Conservation (phyloP, 352 stramenopile species). For the Pythium rhizo-oryzae region DNA sequence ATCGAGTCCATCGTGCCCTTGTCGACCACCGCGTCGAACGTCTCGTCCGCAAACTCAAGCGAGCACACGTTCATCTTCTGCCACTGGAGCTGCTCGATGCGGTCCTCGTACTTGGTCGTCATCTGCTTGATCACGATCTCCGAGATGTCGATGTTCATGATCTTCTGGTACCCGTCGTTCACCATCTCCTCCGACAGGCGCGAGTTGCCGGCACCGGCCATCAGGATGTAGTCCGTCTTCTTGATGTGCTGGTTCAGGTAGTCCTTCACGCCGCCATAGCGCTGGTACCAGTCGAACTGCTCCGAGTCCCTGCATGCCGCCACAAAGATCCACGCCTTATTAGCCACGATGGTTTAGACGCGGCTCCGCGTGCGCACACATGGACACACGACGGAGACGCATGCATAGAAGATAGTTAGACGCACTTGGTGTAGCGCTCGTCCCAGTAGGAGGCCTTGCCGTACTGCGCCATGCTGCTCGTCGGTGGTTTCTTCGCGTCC, state of each 20-base stretch:
- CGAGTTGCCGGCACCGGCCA: slow-evolving; percentile 94
- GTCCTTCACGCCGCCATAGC: slow-evolving; percentile 91
- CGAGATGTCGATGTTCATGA: slow-evolving; percentile 97
- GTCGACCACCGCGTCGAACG: slow-evolving; percentile 94
- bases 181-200: slow-evolving; percentile 96
- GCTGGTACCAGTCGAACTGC: slow-evolving; percentile 95
- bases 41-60: slow-evolving; percentile 95
- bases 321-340: slow-evolving; percentile 2
- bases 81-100: slow-evolving; percentile 89
- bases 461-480: slow-evolving; percentile 85
- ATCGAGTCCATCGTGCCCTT: slow-evolving; percentile 97
- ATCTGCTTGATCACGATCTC: slow-evolving; percentile 95
- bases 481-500: slow-evolving; percentile 10
- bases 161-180: slow-evolving; percentile 94
- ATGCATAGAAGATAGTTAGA: not conserved
- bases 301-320: slow-evolving; percentile 92
- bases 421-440: slow-evolving; percentile 94
- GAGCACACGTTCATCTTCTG: slow-evolving; percentile 95
- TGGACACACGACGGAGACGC: not conserved
- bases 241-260: slow-evolving; percentile 92
- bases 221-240: slow-evolving; percentile 94
- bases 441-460: slow-evolving; percentile 95
- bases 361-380: too few relatives aligned
- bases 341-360: not conserved
- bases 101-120: slow-evolving; percentile 92